phyloP scores from a whole-genome alignment of 73 alveolate genomes.

The Chromera velia region DNA sequence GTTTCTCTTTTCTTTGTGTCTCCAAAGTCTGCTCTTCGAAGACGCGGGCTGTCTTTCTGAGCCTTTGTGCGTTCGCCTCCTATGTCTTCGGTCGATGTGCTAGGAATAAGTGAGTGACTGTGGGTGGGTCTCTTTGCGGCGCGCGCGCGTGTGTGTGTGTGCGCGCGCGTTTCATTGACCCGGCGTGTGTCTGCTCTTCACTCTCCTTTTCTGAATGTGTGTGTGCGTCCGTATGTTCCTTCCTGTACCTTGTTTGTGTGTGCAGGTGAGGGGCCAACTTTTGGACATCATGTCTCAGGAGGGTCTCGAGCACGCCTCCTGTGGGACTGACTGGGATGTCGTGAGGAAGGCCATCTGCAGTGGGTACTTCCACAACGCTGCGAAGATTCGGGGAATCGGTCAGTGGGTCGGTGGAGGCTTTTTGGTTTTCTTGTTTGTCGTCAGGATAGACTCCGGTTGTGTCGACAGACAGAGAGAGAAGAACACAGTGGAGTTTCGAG shows the following conservation, averaged over 20 bases:
- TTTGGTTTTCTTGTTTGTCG: too few relatives aligned
- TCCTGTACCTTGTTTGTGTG: neutral
- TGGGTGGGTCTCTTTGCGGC: too few relatives aligned
- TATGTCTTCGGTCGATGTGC: too few relatives aligned
- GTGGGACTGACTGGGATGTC: slow-evolving; percentile 92
- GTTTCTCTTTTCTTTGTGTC: too few relatives aligned
- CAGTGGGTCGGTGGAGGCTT: too few relatives aligned
- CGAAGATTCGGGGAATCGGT: slow-evolving; percentile 90
- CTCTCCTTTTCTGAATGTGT: neutral
- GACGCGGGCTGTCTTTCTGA: too few relatives aligned
- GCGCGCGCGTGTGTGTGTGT: neutral
- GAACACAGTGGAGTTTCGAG: too few relatives aligned
- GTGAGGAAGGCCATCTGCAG: slow-evolving; percentile 96
- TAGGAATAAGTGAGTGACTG: too few relatives aligned
- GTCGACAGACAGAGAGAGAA: too few relatives aligned
- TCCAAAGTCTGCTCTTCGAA: too few relatives aligned
- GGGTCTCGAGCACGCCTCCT: slow-evolving; percentile 64
- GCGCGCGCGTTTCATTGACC: neutral
- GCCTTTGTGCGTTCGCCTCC: too few relatives aligned
- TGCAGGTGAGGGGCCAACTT: slow-evolving; percentile 69
- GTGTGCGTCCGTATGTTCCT: neutral
- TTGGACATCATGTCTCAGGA: slow-evolving; percentile 79
- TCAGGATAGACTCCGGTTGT: too few relatives aligned
- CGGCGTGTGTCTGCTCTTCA: neutral
- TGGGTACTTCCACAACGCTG: slow-evolving; percentile 98